Conservation (phyloP, 495 filamentous ascomycete genomes). For the Talaromyces thailandensis region DNA sequence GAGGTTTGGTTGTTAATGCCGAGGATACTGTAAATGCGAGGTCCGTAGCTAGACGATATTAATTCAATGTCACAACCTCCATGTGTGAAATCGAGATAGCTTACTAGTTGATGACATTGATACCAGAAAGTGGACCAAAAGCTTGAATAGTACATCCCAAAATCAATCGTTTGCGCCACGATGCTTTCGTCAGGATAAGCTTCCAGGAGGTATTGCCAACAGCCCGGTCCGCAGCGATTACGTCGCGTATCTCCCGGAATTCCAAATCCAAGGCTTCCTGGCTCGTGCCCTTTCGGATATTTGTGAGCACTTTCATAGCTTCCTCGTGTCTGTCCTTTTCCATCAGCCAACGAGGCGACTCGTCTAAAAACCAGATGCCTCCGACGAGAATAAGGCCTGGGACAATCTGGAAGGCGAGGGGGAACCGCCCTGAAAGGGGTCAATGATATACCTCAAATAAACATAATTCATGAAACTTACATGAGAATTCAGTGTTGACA, state of each 20-base stretch:
- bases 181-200: constrained; percentile 31
- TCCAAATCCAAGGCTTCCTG: constrained; percentile 35
- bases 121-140: constrained; percentile 43
- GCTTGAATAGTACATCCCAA: constrained; percentile 44
- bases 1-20: constrained; percentile 9
- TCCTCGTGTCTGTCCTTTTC: constrained; percentile 38
- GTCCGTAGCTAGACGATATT: too few species aligned
- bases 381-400: constrained; percentile 39
- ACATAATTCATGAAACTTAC: constrained; percentile 10
- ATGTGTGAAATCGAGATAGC: too few species aligned
- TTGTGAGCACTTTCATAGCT: constrained; percentile 15
- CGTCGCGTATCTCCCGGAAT: constrained; percentile 34
- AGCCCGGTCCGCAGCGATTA: constrained; percentile 29
- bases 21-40: not conserved
- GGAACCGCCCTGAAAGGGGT: constrained; percentile 30
- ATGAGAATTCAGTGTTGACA: constrained; percentile 35
- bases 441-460: too few species aligned
- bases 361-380: constrained; percentile 32
- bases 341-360: constrained; percentile 33
- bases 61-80: too few species aligned
- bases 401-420: constrained; percentile 43
- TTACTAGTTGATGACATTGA: constrained; percentile 28
- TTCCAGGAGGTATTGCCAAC: constrained; percentile 30
- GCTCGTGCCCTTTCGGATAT: constrained; percentile 36
- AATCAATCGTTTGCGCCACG: constrained; percentile 37